Percentiles rank a stretch among this genome's conserved stretches.
Evolutionary conservation across 148 eudicot species (phyloP).

Genomic region (Talinum fruticosum): DNA sequence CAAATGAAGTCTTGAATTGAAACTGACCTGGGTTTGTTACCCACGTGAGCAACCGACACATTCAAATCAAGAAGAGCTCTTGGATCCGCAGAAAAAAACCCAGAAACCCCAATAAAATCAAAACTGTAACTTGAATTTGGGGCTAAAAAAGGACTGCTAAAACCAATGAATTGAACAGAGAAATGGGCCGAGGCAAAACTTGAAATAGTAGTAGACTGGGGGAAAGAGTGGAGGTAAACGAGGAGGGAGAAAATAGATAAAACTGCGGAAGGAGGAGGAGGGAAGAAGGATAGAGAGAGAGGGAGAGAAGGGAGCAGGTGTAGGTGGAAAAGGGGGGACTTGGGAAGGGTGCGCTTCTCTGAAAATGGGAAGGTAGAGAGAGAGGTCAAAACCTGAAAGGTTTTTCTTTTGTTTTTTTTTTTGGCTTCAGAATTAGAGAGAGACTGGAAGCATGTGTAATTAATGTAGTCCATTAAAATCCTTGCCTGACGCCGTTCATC

Average conservation of each 20-base stretch:
- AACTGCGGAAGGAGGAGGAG: neutral
- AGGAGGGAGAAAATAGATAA: neutral
- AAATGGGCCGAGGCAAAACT: neutral
- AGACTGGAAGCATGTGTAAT: neutral
- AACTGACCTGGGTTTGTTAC: constrained; percentile 8
- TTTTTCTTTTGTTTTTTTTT: too few species aligned
- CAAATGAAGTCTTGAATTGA: neutral
- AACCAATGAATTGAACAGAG: neutral
- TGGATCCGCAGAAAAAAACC: neutral
- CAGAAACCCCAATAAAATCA: neutral
- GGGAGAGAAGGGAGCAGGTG: neutral
- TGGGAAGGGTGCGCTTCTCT: too few species aligned
- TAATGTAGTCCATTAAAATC: neutral
- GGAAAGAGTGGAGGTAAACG: too few species aligned
- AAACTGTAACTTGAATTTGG: neutral
- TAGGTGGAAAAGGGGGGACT: neutral
- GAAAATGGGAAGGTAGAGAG: neutral
- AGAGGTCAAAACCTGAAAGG: too few species aligned
- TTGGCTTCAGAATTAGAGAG: too few species aligned
- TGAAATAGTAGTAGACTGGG: too few species aligned
- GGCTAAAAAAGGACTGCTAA: neutral
- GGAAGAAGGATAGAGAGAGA: neutral
- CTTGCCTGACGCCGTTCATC: neutral
- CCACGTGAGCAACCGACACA: constrained; percentile 2
- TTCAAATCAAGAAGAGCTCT: neutral